phyloP scores from a whole-genome alignment of 495 filamentous ascomycete genomes.

The Neurospora tetrasperma region DNA sequence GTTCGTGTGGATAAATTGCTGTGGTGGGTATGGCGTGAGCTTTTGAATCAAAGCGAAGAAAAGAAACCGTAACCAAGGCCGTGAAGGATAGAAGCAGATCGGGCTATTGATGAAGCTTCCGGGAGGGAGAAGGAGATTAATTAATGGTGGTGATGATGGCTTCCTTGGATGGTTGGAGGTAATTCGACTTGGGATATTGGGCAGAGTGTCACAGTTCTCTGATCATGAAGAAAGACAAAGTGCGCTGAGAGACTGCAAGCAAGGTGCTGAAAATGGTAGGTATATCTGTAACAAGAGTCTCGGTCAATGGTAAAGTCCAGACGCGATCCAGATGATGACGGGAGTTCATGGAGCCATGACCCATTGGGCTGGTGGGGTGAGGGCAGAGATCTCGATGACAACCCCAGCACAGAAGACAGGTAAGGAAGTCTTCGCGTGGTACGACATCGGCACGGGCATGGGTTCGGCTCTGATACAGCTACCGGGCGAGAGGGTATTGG shows the following conservation, averaged over 20 bases:
- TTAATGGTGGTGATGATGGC: neutral
- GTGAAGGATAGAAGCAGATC: neutral
- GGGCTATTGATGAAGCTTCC: neutral
- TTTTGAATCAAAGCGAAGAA: constrained; percentile 15
- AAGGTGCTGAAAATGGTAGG: neutral
- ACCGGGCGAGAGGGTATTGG: constrained; percentile 6
- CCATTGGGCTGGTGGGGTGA: constrained; percentile 18
- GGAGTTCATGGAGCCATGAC: constrained; percentile 19
- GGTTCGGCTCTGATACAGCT: constrained; percentile 1
- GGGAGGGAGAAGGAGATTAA: neutral
- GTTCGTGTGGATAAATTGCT: neutral
- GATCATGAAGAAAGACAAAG: neutral
- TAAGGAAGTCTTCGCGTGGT: constrained; percentile 14
- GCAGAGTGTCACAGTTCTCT: neutral
- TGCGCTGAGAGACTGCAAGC: neutral
- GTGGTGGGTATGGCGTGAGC: constrained; percentile 8
- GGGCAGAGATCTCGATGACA: constrained; percentile 27
- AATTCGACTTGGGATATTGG: neutral
- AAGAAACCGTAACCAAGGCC: neutral
- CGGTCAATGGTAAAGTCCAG: constrained; percentile 23
- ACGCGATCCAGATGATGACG: constrained; percentile 16
- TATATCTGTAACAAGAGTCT: neutral
- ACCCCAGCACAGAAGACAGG: constrained; percentile 12
- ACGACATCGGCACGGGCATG: constrained; percentile 17
- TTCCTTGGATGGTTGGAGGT: neutral